These are phyloP conservation scores for Gyrodon lividus DNA, from an alignment of 768 basidiomycete species.

Conservation along the genomic window DNA sequence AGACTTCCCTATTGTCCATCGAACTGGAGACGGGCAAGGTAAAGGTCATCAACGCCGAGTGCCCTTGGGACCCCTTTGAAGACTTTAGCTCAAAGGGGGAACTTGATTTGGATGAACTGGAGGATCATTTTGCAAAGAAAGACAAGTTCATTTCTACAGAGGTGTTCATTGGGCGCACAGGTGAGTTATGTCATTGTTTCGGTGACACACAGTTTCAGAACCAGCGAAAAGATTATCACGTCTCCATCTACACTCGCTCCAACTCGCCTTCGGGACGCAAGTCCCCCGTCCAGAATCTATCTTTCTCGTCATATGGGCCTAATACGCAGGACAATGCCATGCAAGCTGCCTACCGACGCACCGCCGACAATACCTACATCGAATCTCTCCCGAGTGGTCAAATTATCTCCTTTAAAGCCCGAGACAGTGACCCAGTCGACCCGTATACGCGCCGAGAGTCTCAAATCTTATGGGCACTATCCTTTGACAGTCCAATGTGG, in stretches of 20 bases:
- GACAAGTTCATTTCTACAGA: slow-evolving; percentile 36
- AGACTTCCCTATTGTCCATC: slow-evolving; percentile 75
- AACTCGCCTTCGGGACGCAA: slow-evolving; percentile 33
- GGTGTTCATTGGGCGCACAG: slow-evolving; percentile 66
- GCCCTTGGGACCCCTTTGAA: slow-evolving; percentile 71
- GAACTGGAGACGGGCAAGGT: slow-evolving; percentile 80
- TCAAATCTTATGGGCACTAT: slow-evolving; percentile 54
- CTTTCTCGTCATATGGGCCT: slow-evolving; percentile 90
- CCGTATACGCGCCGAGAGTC: slow-evolving; percentile 33
- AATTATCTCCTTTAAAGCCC: slow-evolving; percentile 68
- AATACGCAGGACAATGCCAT: slow-evolving; percentile 79
- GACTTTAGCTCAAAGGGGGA: slow-evolving; percentile 44
- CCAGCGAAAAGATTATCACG: slow-evolving; percentile 72
- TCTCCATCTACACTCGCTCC: slow-evolving; percentile 73
- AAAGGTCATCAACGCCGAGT: slow-evolving; percentile 73
- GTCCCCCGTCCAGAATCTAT: slow-evolving; percentile 71
- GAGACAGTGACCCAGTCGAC: slow-evolving; percentile 23
- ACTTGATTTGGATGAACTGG: slow-evolving; percentile 59
- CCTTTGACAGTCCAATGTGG: slow-evolving; percentile 69
- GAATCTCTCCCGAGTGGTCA: slow-evolving; percentile 79
- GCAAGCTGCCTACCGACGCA: slow-evolving; percentile 72
- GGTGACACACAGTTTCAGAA: slow-evolving; percentile 3
- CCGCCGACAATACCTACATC: slow-evolving; percentile 78
- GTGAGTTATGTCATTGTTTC: slow-evolving; percentile 35
- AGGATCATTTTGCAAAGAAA: slow-evolving; percentile 42